Conservation (phyloP, 108 stramenopile genomes). For the Nannochloropsis gaditana region DNA sequence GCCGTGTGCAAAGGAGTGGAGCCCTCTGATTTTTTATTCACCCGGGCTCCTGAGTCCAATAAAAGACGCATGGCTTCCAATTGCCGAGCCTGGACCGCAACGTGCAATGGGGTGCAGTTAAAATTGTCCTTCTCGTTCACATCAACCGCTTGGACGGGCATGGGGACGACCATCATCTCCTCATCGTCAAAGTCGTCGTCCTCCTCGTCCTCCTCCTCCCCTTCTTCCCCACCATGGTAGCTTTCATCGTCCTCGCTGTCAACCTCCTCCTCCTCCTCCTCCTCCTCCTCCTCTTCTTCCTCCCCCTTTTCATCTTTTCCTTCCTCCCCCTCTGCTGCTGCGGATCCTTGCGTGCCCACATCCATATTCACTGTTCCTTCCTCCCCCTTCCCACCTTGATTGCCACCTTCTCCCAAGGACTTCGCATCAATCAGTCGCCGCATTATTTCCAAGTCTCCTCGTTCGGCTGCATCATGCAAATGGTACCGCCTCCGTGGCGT, state of each 20-base stretch:
- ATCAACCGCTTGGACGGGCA: slow-evolving; percentile 22
- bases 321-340: background rate
- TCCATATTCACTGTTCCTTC: background rate
- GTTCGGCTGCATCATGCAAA: slow-evolving; percentile 45
- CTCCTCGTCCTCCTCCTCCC: background rate
- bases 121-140: slow-evolving; percentile 38
- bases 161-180: slow-evolving; percentile 23
- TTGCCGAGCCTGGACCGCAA: slow-evolving; percentile 39
- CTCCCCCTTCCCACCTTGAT: background rate
- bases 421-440: slow-evolving; percentile 12
- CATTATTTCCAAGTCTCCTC: slow-evolving; percentile 36
- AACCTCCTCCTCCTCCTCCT: background rate
- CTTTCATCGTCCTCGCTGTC: background rate
- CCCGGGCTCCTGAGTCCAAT: slow-evolving; percentile 39
- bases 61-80: slow-evolving; percentile 39
- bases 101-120: slow-evolving; percentile 42
- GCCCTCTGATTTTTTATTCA: slow-evolving; percentile 31
- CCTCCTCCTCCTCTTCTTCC: background rate
- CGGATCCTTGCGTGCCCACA: background rate
- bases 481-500: slow-evolving; percentile 23
- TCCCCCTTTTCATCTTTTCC: background rate
- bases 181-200: slow-evolving; percentile 33
- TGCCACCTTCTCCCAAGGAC: background rate
- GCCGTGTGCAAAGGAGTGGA: slow-evolving; percentile 44
- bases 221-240: background rate